phyloP scores from a whole-genome alignment of 768 basidiomycete genomes.

The Boletus patriciae region DNA sequence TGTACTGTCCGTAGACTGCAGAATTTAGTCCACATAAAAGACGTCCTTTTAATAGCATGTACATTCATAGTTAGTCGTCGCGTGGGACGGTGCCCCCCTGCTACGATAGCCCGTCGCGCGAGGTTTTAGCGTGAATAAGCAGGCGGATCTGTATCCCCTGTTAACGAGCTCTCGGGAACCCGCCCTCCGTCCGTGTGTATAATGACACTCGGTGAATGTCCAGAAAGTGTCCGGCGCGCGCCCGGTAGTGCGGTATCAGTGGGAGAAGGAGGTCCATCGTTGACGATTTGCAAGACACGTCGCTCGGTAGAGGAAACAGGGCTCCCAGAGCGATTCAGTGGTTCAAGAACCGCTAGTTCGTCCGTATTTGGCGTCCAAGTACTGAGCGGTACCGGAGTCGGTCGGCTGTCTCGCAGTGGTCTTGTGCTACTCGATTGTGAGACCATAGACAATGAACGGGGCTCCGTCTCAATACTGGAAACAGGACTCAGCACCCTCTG shows the following conservation, averaged over 20 bases:
- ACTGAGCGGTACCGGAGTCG: slow-evolving; percentile 1
- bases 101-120: not conserved
- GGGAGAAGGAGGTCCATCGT: slow-evolving; percentile 25
- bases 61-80: slow-evolving; percentile 17
- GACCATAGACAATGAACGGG: slow-evolving; percentile 23
- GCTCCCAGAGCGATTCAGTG: slow-evolving; percentile 21
- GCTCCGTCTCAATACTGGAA: slow-evolving; percentile 5
- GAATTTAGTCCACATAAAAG: slow-evolving; percentile 15
- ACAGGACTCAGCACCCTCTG: slow-evolving; percentile 7
- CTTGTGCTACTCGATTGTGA: slow-evolving; percentile 17
- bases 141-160: slow-evolving; percentile 18
- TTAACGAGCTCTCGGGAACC: not conserved
- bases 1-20: slow-evolving; percentile 22
- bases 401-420: slow-evolving; percentile 3
- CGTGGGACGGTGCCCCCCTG: not conserved
- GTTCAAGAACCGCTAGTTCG: slow-evolving; percentile 16
- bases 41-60: slow-evolving; percentile 9
- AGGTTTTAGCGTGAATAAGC: slow-evolving; percentile 22
- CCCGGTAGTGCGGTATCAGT: slow-evolving; percentile 5
- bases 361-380: slow-evolving; percentile 24
- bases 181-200: slow-evolving; percentile 32
- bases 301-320: slow-evolving; percentile 22
- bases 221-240: not conserved
- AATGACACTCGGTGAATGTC: slow-evolving; percentile 15
- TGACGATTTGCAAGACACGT: slow-evolving; percentile 30